Conservation (phyloP, 306 rosid species). For the Castanea mollissima region DNA sequence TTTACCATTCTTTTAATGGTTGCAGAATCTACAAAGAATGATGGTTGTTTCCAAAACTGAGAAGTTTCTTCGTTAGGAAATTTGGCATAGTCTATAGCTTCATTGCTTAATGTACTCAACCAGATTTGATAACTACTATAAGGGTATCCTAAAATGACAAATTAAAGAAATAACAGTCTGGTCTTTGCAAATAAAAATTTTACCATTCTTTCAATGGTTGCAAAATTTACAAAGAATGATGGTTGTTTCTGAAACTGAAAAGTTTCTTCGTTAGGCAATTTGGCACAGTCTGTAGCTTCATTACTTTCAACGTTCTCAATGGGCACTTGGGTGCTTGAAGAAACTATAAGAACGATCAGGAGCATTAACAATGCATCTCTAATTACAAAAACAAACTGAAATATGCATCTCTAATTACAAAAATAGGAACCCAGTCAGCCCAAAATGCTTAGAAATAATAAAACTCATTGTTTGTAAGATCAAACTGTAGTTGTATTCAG, state of each 20-base stretch:
- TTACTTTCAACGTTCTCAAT: constrained; percentile 36
- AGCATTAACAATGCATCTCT: constrained; percentile 17
- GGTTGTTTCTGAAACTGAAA: constrained; percentile 40
- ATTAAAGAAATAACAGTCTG: neutral
- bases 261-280: constrained; percentile 35
- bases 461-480: constrained; percentile 2
- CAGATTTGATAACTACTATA: neutral
- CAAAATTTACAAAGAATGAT: constrained; percentile 41
- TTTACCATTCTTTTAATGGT: constrained; percentile 47
- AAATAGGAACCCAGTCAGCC: constrained; percentile 9
- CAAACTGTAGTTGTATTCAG: neutral
- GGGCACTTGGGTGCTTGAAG: constrained; percentile 39
- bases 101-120: constrained; percentile 25
- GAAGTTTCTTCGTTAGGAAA: constrained; percentile 37
- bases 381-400: constrained; percentile 1
- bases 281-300: constrained; percentile 43
- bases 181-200: neutral
- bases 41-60: constrained; percentile 37
- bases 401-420: constrained; percentile 6
- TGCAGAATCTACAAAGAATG: constrained; percentile 43
- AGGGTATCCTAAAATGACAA: constrained; percentile 17
- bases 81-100: constrained; percentile 41
- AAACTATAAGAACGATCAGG: constrained; percentile 49
- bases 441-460: constrained; percentile 2
- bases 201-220: constrained; percentile 51